Evolutionary conservation across 2,329 filamentous ascomycete species (phyloP).

Genomic region (Catunica adiposa): DNA sequence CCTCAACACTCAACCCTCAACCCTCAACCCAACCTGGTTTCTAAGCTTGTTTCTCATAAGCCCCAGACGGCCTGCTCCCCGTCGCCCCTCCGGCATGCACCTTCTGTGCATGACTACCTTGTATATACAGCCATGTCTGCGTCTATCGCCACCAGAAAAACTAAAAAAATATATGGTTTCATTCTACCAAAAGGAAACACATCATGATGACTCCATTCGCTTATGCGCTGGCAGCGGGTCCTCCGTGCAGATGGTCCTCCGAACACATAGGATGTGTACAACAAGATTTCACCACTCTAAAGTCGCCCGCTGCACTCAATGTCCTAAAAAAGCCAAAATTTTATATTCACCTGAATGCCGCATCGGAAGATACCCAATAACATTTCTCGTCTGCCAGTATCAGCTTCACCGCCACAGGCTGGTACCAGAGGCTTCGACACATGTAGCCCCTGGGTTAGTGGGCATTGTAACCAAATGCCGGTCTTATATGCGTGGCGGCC

Average conservation of each 20-base stretch:
- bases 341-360: too few relatives aligned
- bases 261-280: not conserved
- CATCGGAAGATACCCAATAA: too few relatives aligned
- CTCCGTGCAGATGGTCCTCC: not conserved
- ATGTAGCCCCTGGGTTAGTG: not conserved
- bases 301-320: too few relatives aligned
- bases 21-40: not conserved
- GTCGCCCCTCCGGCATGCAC: not conserved
- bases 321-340: too few relatives aligned
- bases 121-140: not conserved
- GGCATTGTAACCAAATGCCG: too few relatives aligned
- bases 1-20: too few relatives aligned
- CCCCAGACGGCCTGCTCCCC: not conserved
- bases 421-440: not conserved
- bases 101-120: too few relatives aligned
- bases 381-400: too few relatives aligned
- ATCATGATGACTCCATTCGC: not conserved
- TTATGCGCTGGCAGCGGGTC: not conserved
- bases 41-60: not conserved
- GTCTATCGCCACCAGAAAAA: not conserved
- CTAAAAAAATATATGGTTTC: not conserved
- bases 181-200: too few relatives aligned
- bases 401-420: not conserved
- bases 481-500: too few relatives aligned
- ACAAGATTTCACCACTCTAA: too few relatives aligned